Evolutionary conservation across 805 yeast genomes (phyloP).

Genomic region (Metschnikowia noctiluminum): DNA sequence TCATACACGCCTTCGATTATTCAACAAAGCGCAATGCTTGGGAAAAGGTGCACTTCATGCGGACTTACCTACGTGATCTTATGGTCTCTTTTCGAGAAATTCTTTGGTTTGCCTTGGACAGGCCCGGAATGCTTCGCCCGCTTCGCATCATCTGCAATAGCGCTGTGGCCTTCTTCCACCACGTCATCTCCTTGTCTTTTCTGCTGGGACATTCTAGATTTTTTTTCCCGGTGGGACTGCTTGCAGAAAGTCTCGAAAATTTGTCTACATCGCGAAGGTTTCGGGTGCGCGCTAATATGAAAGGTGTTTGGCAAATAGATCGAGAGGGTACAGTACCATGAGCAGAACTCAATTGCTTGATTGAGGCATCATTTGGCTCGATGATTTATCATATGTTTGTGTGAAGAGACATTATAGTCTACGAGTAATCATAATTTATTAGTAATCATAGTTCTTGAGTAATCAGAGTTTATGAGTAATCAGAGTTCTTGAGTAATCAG

Average conservation of each 20-base stretch:
- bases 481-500: too few relatives aligned
- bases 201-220: constrained; percentile 9
- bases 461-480: too few relatives aligned
- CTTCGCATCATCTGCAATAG: constrained; percentile 9
- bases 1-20: background rate
- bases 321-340: too few relatives aligned
- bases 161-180: constrained; percentile 9
- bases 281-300: background rate
- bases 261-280: background rate
- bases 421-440: too few relatives aligned
- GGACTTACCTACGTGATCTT: constrained; percentile 60
- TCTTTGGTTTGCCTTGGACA: background rate
- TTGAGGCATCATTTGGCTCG: too few relatives aligned
- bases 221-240: background rate
- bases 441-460: too few relatives aligned
- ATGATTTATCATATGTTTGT: too few relatives aligned
- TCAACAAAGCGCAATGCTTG: too few relatives aligned
- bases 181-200: constrained; percentile 14
- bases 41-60: background rate
- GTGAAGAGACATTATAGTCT: too few relatives aligned
- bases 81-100: constrained; percentile 24
- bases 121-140: constrained; percentile 5
- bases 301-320: background rate
- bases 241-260: background rate
- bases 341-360: too few relatives aligned